Evolutionary conservation across 1,284 basidiomycete genomes (phyloP).

Genomic region (Kwoniella shivajii): DNA sequence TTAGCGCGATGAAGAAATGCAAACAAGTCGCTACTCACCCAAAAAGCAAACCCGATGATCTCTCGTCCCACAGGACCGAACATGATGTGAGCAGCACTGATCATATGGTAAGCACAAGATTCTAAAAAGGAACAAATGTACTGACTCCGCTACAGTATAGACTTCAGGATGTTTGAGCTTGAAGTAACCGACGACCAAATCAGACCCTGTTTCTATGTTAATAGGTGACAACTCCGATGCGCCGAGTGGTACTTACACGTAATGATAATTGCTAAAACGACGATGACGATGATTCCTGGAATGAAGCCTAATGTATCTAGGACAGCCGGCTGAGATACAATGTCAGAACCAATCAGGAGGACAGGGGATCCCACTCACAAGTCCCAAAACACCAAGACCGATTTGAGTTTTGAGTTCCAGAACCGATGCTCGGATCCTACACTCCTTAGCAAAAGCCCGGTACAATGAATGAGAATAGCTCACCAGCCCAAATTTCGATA

Average conservation of each 20-base stretch:
- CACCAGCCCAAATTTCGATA: constrained; percentile 46
- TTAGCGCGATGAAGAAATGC: neutral
- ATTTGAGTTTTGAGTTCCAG: constrained; percentile 47
- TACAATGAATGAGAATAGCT: neutral
- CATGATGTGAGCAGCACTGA: constrained; percentile 40
- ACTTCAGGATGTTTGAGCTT: constrained; percentile 43
- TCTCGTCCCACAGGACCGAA: constrained; percentile 41
- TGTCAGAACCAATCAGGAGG: too few species aligned
- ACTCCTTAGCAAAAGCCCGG: neutral
- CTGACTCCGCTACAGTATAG: constrained; percentile 30
- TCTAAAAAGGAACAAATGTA: neutral
- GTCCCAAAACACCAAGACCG: constrained; percentile 43
- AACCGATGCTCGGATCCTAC: constrained; percentile 38
- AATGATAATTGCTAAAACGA: constrained; percentile 43
- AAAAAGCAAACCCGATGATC: constrained; percentile 36
- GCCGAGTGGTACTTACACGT: constrained; percentile 32
- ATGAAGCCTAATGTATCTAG: constrained; percentile 41
- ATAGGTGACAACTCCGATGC: constrained; percentile 2
- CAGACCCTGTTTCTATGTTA: constrained; percentile 24
- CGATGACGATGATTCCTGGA: constrained; percentile 44
- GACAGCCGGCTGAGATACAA: constrained; percentile 27
- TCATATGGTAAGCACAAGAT: neutral
- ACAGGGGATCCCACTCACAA: constrained; percentile 21
- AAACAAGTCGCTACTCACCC: constrained; percentile 17
- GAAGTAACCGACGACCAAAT: constrained; percentile 45